A percentile compares a stretch with the other conserved stretches of the same genome.
Conservation (phyloP, 148 eudicot genomes). For the Fagopyrum homotropicum region DNA sequence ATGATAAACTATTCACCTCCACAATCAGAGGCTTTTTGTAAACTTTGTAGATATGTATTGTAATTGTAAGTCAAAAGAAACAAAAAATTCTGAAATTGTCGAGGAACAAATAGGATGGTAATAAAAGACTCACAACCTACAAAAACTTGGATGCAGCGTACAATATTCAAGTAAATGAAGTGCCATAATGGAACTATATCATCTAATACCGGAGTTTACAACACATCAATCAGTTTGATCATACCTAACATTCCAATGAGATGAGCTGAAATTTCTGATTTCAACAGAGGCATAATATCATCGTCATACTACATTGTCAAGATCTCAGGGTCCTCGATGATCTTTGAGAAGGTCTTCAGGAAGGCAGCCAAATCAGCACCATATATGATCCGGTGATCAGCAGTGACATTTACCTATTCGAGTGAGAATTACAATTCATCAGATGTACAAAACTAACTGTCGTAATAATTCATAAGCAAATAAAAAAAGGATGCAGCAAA, state of each 20-base stretch:
- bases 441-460: neutral
- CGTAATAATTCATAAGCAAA: neutral
- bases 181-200: no score
- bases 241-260: neutral
- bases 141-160: no score
- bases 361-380: slow-evolving; percentile 63
- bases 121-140: no score
- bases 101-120: no score
- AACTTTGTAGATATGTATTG: no score
- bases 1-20: no score
- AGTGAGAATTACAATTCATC: neutral
- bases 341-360: slow-evolving; percentile 88
- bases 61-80: no score
- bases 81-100: no score
- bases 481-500: neutral
- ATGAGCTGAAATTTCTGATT: neutral
- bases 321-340: slow-evolving; percentile 71
- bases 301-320: slow-evolving; percentile 56
- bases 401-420: slow-evolving; percentile 46
- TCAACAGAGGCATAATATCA: neutral
- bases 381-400: slow-evolving; percentile 41
- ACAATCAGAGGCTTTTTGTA: no score
- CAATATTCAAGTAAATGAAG: no score
- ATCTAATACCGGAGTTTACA: no score
- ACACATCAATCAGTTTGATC: no score